Evolutionary conservation across 2,329 filamentous ascomycete genomes (phyloP).

Genomic region (Botrytis sinoallii): DNA sequence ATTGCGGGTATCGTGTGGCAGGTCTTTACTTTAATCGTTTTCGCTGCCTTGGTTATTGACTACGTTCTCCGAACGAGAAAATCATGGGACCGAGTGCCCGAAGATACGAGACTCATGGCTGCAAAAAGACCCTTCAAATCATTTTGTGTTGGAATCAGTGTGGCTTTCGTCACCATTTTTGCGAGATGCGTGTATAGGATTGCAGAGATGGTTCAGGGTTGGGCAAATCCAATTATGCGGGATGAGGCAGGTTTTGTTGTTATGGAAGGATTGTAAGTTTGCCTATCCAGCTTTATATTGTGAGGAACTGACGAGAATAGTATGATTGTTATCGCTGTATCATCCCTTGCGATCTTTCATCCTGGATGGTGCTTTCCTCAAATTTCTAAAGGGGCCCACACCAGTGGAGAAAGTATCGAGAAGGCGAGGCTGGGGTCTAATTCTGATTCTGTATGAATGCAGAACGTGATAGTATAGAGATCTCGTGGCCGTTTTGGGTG

Average conservation of each 20-base stretch:
- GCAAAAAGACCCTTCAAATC: slow-evolving; percentile 22
- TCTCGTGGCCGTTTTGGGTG: neutral
- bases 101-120: slow-evolving; percentile 18
- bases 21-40: slow-evolving; percentile 38
- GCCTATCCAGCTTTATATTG: neutral
- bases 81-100: slow-evolving; percentile 23
- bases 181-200: slow-evolving; percentile 38
- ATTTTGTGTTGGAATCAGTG: slow-evolving; percentile 24
- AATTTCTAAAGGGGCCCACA: neutral
- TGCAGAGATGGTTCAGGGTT: slow-evolving; percentile 62
- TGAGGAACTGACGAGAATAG: slow-evolving; percentile 16
- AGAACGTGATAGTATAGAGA: neutral
- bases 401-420: neutral
- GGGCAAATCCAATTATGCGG: slow-evolving; percentile 62
- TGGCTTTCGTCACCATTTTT: slow-evolving; percentile 26
- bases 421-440: neutral
- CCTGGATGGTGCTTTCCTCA: slow-evolving; percentile 36
- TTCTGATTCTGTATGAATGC: neutral
- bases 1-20: slow-evolving; percentile 42
- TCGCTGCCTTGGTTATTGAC: slow-evolving; percentile 46
- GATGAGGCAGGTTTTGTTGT: slow-evolving; percentile 58
- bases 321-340: slow-evolving; percentile 48
- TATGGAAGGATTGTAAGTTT: slow-evolving; percentile 51
- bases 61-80: slow-evolving; percentile 44
- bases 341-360: slow-evolving; percentile 47